Base-by-base conservation (phyloP, 169 alveolate species). In the Plasmodium malariae region DNA sequence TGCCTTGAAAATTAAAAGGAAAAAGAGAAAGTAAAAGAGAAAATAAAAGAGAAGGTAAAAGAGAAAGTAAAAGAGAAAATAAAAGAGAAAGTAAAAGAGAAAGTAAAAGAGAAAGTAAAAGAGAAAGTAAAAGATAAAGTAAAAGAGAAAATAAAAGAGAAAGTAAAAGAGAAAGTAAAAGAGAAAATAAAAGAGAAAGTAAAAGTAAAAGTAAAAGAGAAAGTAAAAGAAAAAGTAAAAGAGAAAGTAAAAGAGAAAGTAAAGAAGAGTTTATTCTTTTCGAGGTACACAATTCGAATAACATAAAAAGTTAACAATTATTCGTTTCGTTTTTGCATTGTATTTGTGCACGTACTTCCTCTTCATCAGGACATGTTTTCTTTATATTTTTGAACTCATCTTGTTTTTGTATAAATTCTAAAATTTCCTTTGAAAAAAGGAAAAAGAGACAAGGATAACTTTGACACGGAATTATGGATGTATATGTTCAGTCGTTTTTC, bases 301-400 rank as follows among this genome's bases (percentile, higher is more conserved):
- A n/a, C n/a, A n/a, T n/a, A n/a, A n/a, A n/a, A n/a, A n/a, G n/a
- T n/a, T n/a, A n/a, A n/a, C n/a, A n/a, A n/a, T n/a, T n/a, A n/a
- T n/a, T n/a, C n/a, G n/a, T n/a, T n/a, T n/a, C n/a, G n/a, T n/a
- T n/a, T n/a, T n/a, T n/a, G 57, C 57, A 48, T 30, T 24, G 21
- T 45, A 30, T 55, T n/a, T n/a, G n/a, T n/a, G n/a, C 51, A 21
- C n/a, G 17, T 76, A 76, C 89, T 62, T 76, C 74, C n/a, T 24
- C 30, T 76, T 76, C 69, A 14, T 62, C 74, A 60, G 49, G 12
- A 34, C 49, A 40, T 48, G 21, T 32, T 51, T 49, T 76, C n/a
- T 76, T 76, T 37, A 76, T 45, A 51, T 76, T 76, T 76, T 76
- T 76, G 30, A 76, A 76, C 45, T 76, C 89, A 76, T 76, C 73